Evolutionary conservation across 75 land plant species (phyloP).

Genomic region (Cupressus sempervirens): DNA sequence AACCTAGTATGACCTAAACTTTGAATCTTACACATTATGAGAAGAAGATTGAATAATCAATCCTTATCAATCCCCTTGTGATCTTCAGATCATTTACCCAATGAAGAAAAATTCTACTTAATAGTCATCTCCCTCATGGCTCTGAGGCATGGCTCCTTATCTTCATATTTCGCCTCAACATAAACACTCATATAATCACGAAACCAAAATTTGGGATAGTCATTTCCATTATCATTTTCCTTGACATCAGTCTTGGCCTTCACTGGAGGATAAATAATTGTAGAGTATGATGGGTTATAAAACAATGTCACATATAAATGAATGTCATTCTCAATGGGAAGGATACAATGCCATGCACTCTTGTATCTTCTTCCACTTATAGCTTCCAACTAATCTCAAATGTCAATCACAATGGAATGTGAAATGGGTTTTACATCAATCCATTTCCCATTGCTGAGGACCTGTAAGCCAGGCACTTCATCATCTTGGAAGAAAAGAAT

Average conservation of each 20-base stretch:
- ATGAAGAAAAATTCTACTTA: too few relatives aligned
- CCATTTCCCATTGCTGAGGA: slow-evolving; percentile 61
- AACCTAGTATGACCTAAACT: too few relatives aligned
- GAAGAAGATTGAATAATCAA: too few relatives aligned
- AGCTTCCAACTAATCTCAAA: slow-evolving; percentile 62
- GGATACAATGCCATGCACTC: slow-evolving; percentile 51
- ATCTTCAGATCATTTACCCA: too few relatives aligned
- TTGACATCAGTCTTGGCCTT: slow-evolving; percentile 20
- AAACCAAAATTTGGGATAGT: background rate
- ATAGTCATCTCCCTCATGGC: slow-evolving; percentile 23
- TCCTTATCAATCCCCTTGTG: too few relatives aligned
- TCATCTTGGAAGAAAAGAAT: slow-evolving; percentile 62
- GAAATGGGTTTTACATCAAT: slow-evolving; percentile 31
- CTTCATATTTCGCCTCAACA: slow-evolving; percentile 27
- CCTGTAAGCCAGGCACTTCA: slow-evolving; percentile 47
- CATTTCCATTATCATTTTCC: slow-evolving; percentile 2
- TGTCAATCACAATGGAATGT: slow-evolving; percentile 51
- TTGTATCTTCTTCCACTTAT: slow-evolving; percentile 34
- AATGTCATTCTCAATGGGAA: slow-evolving; percentile 26
- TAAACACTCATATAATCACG: slow-evolving; percentile 18
- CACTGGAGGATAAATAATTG: slow-evolving; percentile 34
- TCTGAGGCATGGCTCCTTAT: slow-evolving; percentile 37
- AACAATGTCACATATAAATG: slow-evolving; percentile 57
- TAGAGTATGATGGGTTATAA: slow-evolving; percentile 49
- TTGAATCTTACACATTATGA: too few relatives aligned